phyloP scores from a whole-genome alignment of 805 yeast species.

The Vanderwaltozyma yarrowii region DNA sequence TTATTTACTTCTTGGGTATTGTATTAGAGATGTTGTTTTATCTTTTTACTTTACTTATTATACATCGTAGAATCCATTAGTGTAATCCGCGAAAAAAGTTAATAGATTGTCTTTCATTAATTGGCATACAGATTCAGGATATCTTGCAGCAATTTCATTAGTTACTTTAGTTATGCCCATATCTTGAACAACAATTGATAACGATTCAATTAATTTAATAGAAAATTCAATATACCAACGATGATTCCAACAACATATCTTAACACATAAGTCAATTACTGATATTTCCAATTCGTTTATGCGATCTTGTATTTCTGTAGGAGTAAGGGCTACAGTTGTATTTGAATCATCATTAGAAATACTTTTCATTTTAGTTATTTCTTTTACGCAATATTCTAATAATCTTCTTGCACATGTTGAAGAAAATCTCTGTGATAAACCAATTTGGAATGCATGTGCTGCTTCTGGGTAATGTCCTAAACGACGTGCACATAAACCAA shows the following conservation, averaged over 20 bases:
- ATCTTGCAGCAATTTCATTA: conserved; percentile 59
- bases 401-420: conserved; percentile 69
- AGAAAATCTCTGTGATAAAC: conserved; percentile 65
- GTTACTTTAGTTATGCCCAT: conserved; percentile 74
- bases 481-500: conserved; percentile 79
- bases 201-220: conserved; percentile 47
- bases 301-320: conserved; percentile 27
- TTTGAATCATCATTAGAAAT: conserved; percentile 5
- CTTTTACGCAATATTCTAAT: conserved; percentile 52
- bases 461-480: conserved; percentile 85
- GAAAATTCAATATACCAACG: conserved; percentile 95
- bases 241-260: conserved; percentile 92
- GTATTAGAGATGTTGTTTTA: too few relatives aligned
- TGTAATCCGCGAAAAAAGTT: conserved; percentile 18
- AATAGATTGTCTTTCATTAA: conserved; percentile 22
- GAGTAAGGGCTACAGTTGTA: conserved; percentile 17
- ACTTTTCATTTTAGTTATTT: conserved; percentile 28
- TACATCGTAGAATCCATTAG: conserved; percentile 23
- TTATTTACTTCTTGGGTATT: too few relatives aligned
- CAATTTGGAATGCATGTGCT: conserved; percentile 67
- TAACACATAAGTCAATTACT: conserved; percentile 60
- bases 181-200: conserved; percentile 54
- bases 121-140: conserved; percentile 34
- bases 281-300: conserved; percentile 35
- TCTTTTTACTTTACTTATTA: too few relatives aligned